Evolutionary conservation across 495 filamentous ascomycete species (phyloP).

Genomic region (Talaromyces thailandensis): DNA sequence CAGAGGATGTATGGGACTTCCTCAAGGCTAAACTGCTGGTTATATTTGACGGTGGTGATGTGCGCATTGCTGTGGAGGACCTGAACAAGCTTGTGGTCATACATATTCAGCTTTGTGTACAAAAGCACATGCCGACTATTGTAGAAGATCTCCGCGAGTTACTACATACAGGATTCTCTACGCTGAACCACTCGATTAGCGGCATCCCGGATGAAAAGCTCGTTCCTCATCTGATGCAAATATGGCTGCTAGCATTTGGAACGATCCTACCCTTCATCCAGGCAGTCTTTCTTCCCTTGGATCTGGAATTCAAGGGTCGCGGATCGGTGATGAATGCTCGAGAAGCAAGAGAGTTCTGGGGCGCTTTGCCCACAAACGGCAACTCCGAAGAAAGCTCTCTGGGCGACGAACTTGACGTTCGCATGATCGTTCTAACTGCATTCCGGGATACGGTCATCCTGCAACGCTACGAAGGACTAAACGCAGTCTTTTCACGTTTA

Average conservation of each 20-base stretch:
- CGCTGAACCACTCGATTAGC: constrained; percentile 72
- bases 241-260: constrained; percentile 89
- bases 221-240: constrained; percentile 78
- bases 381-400: constrained; percentile 24
- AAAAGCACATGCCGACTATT: constrained; percentile 53
- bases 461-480: constrained; percentile 74
- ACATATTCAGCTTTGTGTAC: constrained; percentile 71
- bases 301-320: constrained; percentile 83
- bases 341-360: constrained; percentile 86
- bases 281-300: constrained; percentile 88
- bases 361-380: constrained; percentile 31
- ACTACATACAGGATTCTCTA: constrained; percentile 70
- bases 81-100: constrained; percentile 81
- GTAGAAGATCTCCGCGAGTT: constrained; percentile 76
- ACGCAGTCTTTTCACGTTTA: constrained; percentile 83
- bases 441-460: constrained; percentile 87
- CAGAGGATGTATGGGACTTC: constrained; percentile 92
- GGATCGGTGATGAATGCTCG: constrained; percentile 66
- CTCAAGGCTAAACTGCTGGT: constrained; percentile 83
- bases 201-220: constrained; percentile 72
- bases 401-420: constrained; percentile 66
- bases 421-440: constrained; percentile 77
- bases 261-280: constrained; percentile 90
- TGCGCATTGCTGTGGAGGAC: constrained; percentile 85
- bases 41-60: constrained; percentile 88